Evolutionary conservation across 768 basidiomycete genomes (phyloP).

Genomic region (Mycena filopes): DNA sequence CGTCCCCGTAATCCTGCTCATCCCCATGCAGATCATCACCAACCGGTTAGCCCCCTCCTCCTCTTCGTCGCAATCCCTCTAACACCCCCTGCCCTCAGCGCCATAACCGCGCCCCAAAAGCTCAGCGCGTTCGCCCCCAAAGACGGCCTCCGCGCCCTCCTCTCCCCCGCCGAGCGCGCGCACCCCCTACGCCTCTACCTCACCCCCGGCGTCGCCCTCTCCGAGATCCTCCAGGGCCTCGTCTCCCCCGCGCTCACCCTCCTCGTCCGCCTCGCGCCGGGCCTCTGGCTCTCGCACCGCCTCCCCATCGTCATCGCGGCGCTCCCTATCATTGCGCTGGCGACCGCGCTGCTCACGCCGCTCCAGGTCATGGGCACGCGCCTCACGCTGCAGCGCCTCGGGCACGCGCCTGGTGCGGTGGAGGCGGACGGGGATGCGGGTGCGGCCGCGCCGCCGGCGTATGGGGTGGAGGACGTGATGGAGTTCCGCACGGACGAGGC

Average conservation of each 20-base stretch:
- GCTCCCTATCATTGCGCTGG: slow-evolving; percentile 5
- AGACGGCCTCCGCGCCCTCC: slow-evolving; percentile 20
- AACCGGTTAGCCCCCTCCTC: slow-evolving; percentile 8
- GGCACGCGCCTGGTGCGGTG: not conserved
- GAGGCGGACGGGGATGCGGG: not conserved
- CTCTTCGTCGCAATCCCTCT: not conserved
- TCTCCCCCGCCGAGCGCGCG: slow-evolving; percentile 26
- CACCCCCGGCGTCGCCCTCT: slow-evolving; percentile 24
- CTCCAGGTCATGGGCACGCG: slow-evolving; percentile 24
- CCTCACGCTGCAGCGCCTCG: slow-evolving; percentile 27
- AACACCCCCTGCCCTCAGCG: not conserved
- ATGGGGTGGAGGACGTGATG: slow-evolving; percentile 17
- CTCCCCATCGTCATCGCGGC: not conserved
- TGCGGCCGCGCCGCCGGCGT: not conserved
- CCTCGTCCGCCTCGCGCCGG: not conserved
- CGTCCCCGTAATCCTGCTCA: slow-evolving; percentile 13
- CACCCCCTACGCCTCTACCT: slow-evolving; percentile 21
- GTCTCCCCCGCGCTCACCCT: not conserved
- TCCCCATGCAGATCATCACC: slow-evolving; percentile 24
- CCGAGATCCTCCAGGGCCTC: slow-evolving; percentile 5
- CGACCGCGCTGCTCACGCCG: slow-evolving; percentile 19
- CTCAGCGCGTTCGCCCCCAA: slow-evolving; percentile 19
- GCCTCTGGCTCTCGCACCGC: not conserved
- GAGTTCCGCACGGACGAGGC: slow-evolving; percentile 25
- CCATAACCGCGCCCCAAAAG: slow-evolving; percentile 23